Base-by-base conservation (phyloP, 129 eudicot species). In the Scalesia atractyloides region DNA sequence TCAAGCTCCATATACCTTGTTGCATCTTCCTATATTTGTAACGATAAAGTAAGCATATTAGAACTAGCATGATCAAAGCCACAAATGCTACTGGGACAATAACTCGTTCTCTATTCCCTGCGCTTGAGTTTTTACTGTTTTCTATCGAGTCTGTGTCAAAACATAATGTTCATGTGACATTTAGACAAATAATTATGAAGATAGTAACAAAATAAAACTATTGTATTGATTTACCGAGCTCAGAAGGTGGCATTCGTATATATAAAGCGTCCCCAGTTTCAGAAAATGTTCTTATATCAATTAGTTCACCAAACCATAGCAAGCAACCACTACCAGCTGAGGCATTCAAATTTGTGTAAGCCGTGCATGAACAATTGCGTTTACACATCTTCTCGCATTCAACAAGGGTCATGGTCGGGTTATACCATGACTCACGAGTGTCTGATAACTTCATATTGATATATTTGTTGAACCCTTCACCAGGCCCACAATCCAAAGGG, bases 281-380 rank as follows among this genome's bases (percentile, higher is more conserved):
- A 10, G 60, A 8, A 44, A 51, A 64, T 8, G 59, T 61, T 73
- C 71, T 73, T 33, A 69, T 68, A 62, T 81, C 74, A 33, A 84
- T 37, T 68, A 89, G 58, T 19, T 82, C 87, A 7, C 73, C 81
- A 11, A 68, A 79, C 91, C 89, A 89, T 16, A 73, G 63, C 80
- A 86, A 78, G 59, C 91, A 88, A 17, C 90, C 90, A 46, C 64
- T 79, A 1, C 90, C 82, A 1, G 69, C 76, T 7, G 73, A 58
- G 1, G 59, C 67, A 48, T 82, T 66, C 3, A 70, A 33, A 52
- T 75, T 64, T 17, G 85, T 15, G 50, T 85, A 88, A 13, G 86
- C 86, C 20, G 54, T 33, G 49, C 90, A 88, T 5, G 81, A 74
- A 36, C 95, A 85, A 43, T 88, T 65, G 16, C 24, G 69, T 66